Evolutionary conservation across 495 filamentous ascomycete genomes (phyloP).

Genomic region (Talaromyces nanjingensis): DNA sequence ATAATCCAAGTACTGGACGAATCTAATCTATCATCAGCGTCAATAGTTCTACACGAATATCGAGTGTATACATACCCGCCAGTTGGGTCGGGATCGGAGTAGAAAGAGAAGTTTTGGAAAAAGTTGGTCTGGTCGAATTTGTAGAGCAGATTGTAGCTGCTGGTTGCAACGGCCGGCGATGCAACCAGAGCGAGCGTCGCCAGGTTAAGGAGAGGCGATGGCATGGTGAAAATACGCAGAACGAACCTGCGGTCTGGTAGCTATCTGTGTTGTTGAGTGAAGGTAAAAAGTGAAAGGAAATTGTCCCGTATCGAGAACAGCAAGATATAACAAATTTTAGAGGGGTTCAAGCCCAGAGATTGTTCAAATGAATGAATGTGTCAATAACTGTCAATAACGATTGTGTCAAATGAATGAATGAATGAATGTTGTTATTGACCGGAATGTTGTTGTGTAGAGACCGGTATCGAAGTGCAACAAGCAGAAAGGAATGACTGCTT

Average conservation of each 20-base stretch:
- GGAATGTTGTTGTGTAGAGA: conserved; percentile 14
- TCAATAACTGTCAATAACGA: conserved; percentile 1
- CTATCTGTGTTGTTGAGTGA: not conserved
- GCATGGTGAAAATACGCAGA: conserved; percentile 11
- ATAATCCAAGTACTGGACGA: conserved; percentile 58
- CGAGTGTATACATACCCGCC: conserved; percentile 37
- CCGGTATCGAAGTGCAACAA: conserved; percentile 15
- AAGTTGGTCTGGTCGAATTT: conserved; percentile 42
- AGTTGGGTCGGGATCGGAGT: conserved; percentile 53
- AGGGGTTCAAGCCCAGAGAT: not conserved
- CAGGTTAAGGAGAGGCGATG: conserved; percentile 6
- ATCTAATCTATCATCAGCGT: conserved; percentile 4
- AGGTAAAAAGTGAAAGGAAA: not conserved
- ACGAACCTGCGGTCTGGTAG: conserved; percentile 1
- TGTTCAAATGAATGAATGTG: conserved; percentile 9
- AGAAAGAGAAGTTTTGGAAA: conserved; percentile 46
- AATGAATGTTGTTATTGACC: conserved; percentile 6
- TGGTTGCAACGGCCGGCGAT: conserved; percentile 2
- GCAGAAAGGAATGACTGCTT: conserved; percentile 22
- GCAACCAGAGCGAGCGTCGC: not conserved
- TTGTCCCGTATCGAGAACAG: not conserved
- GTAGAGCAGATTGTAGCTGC: conserved; percentile 33
- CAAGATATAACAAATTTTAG: not conserved
- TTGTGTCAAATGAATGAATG: conserved; percentile 5
- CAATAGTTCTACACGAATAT: not conserved